Evolutionary conservation across 176 grass and related monocot species (phyloP).

Genomic region (Avena insularis): DNA sequence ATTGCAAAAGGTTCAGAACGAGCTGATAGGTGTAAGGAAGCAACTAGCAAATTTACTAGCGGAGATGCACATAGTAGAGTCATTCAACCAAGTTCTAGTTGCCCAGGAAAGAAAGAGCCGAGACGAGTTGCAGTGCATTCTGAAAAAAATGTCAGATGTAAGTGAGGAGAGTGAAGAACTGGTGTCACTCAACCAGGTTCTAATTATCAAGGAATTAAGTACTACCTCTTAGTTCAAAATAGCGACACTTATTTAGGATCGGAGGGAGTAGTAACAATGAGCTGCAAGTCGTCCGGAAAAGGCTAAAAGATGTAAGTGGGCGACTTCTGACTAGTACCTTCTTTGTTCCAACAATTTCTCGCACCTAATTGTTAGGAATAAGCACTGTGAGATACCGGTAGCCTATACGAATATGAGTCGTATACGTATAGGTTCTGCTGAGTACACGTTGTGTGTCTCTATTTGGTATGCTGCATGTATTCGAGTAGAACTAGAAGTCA

Average conservation of each 20-base stretch:
- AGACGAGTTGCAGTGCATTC: not conserved
- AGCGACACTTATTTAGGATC: too few species aligned
- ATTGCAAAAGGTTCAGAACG: not conserved
- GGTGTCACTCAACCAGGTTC: not conserved
- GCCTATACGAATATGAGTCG: too few species aligned
- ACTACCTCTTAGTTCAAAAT: too few species aligned
- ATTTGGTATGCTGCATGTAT: too few species aligned
- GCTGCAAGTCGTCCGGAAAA: not conserved
- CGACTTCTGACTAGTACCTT: not conserved
- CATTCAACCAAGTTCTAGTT: conserved; percentile 1
- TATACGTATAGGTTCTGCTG: too few species aligned
- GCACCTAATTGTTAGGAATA: not conserved
- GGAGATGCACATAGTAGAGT: not conserved
- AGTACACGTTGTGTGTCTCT: too few species aligned
- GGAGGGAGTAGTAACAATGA: not conserved
- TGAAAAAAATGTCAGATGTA: not conserved
- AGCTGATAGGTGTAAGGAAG: conserved; percentile 4
- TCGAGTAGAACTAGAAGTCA: too few species aligned
- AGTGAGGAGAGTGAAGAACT: not conserved
- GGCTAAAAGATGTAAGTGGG: not conserved
- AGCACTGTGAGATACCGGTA: too few species aligned
- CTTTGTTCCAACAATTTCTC: not conserved
- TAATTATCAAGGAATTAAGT: not conserved
- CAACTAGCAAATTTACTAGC: not conserved
- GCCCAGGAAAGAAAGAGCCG: not conserved